Conservation (phyloP, 1,139 yeast species). For the Suhomyces bribrorum region DNA sequence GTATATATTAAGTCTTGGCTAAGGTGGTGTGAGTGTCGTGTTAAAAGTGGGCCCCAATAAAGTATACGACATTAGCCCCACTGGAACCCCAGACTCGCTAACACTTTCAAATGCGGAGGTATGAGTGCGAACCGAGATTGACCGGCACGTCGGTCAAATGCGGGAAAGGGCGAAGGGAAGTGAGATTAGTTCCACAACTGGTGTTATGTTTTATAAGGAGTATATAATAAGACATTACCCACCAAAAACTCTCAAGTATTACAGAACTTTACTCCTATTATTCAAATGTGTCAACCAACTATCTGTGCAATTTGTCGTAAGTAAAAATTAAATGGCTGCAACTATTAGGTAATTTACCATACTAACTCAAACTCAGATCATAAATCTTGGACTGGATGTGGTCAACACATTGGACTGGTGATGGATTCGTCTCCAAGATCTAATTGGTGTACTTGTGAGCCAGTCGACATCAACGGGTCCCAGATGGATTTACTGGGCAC, state of each 20-base stretch:
- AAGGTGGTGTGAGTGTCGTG: too few relatives aligned
- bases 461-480: slow-evolving; percentile 21
- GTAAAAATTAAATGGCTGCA: slow-evolving; percentile 13
- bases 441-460: slow-evolving; percentile 44
- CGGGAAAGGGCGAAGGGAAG: slow-evolving; percentile 3
- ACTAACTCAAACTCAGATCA: slow-evolving; percentile 24
- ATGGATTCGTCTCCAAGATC: slow-evolving; percentile 38
- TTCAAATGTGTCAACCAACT: slow-evolving; percentile 35
- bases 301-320: slow-evolving; percentile 40
- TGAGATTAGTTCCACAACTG: not conserved
- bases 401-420: slow-evolving; percentile 35
- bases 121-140: slow-evolving; percentile 5
- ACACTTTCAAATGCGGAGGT: not conserved
- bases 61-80: too few relatives aligned
- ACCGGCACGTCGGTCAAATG: slow-evolving; percentile 9
- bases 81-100: not conserved
- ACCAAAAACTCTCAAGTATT: not conserved
- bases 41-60: too few relatives aligned
- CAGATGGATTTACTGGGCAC: slow-evolving; percentile 14
- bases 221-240: not conserved
- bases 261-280: not conserved
- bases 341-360: slow-evolving; percentile 10
- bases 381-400: slow-evolving; percentile 48
- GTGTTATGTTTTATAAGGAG: not conserved
- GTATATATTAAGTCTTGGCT: too few relatives aligned